Evolutionary conservation across 2,329 filamentous ascomycete genomes (phyloP), one percentile per base, ranked within the genome.

Genomic region (Madurella fahalii): DNA sequence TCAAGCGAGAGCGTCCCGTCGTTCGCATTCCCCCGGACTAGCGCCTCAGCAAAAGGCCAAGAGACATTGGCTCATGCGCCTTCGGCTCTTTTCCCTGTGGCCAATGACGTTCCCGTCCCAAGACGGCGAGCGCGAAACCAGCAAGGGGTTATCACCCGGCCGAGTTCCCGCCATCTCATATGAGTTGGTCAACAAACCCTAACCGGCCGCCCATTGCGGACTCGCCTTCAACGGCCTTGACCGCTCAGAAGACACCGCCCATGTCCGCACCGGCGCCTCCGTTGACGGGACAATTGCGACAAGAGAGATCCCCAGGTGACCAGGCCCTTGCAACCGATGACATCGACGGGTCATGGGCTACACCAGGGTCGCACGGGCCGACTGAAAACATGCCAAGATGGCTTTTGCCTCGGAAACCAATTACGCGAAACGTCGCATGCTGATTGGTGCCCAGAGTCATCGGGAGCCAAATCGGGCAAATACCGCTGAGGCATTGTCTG

Each of bases 381-480:
- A 40, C 44, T 17, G 34, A 34, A n/a, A 17, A 15, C 30, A 37
- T 42, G 47, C 47, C 44, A 53, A 57, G 47, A n/a, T 47, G 12
- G 15, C 17, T 25, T 18, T 17, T 13, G 40, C 11, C 51, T 17
- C 18, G 44, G 40, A 30, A 41, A 16, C 48, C 34, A 20, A 40
- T 56, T 51, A 52, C 53, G 50, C 55, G 53, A 53, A 42, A 25
- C 20, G 37, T 20, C 47, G 37, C 49, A 32, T 44, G 46, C 43
- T 62, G 58, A 62, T 62, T 62, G 60, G 60, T 58, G 60, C 58
- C 58, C 58, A 57, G 58, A 56, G 17, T 32, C 46, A 55, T 55
- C 58, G 57, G 47, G 51, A 37, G 42, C 53, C 44, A 54, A 55
- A 61, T 60, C 55, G 59, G 53, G 53, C 40, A 46, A 43, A 44